Evolutionary conservation across 2,329 filamentous ascomycete species (phyloP).

Genomic region (Zymoseptoria pseudotritici): DNA sequence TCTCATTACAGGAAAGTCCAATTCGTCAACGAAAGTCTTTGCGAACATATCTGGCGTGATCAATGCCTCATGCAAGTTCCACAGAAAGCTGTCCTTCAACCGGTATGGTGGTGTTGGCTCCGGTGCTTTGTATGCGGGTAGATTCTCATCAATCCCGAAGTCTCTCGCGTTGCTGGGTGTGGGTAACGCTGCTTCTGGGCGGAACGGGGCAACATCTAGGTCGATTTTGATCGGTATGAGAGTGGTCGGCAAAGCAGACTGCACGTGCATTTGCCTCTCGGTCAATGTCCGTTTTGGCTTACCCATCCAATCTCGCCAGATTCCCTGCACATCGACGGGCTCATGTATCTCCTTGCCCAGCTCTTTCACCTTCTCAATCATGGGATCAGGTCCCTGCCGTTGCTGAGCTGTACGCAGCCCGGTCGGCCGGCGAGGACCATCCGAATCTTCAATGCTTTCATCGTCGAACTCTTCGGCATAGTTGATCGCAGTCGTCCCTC

Average conservation of each 20-base stretch:
- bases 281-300: conserved; percentile 51
- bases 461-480: conserved; percentile 96
- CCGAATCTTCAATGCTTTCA: conserved; percentile 67
- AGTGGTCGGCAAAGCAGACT: conserved; percentile 74
- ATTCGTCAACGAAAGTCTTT: conserved; percentile 79
- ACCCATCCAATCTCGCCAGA: conserved; percentile 94
- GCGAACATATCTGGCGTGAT: conserved; percentile 95
- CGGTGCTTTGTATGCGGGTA: conserved; percentile 70
- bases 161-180: conserved; percentile 52
- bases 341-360: conserved; percentile 72
- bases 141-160: conserved; percentile 58
- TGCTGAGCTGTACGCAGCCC: conserved; percentile 75
- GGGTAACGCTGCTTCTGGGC: conserved; percentile 58
- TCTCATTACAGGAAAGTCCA: conserved; percentile 73
- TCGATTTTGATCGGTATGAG: conserved; percentile 95
- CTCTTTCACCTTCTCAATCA: conserved; percentile 57
- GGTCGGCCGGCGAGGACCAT: conserved; percentile 62
- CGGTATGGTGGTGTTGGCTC: conserved; percentile 79
- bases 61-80: conserved; percentile 93
- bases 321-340: conserved; percentile 78
- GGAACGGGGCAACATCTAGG: conserved; percentile 76
- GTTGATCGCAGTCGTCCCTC: conserved; percentile 92
- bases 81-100: conserved; percentile 89
- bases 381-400: conserved; percentile 54
- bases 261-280: conserved; percentile 55